Base-by-base conservation (phyloP, 345 rosid species). In the Passiflora organensis region DNA sequence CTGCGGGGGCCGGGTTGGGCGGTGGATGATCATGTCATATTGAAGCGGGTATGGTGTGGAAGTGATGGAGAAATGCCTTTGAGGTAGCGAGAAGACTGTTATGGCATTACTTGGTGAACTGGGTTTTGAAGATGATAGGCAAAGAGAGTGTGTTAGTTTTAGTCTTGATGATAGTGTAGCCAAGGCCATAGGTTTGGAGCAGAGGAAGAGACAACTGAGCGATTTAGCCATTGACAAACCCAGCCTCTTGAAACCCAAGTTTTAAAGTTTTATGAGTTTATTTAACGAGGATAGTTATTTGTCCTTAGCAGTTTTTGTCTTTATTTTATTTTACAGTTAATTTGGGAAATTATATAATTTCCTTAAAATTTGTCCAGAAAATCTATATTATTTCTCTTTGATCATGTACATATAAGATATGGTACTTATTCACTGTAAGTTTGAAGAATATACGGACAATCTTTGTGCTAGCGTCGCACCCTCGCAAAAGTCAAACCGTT, bases 31-130 rank as follows among this genome's bases (percentile, higher is more conserved):
- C 85, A 89, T 71, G 56, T 89, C 96, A 68, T 86, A 93, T 63
- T 89, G 95, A 55, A 84, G 84, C 32, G 94, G 99, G 76, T 72
- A 84, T 2, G 83, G 89, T 2, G 96, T 82, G 20, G 91, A 80
- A 24, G 80, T 71, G 16, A 77, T 74, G 64, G 93, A 85, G 58
- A 82, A 78, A 64, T 58, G 66, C 1, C 49, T 28, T 9, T 15
- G 64, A 5, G 66, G 64, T 17, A 55, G 25, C 15, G 72, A 63
- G 74, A 71, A 64, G 62, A 62, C 16, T 15, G 58, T 17, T 34
- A 23, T 37, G 18, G 43, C 3, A 39, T 3, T 8, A 8, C 58
- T 71, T 49, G 66, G 23, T 58, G 24, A 56, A 39, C 53, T 60
- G 20, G 64, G 62, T 23, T 69, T 80, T 28, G 63, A 49, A 42